Conservation (phyloP, 306 rosid genomes). For the Quercus agrifolia region DNA sequence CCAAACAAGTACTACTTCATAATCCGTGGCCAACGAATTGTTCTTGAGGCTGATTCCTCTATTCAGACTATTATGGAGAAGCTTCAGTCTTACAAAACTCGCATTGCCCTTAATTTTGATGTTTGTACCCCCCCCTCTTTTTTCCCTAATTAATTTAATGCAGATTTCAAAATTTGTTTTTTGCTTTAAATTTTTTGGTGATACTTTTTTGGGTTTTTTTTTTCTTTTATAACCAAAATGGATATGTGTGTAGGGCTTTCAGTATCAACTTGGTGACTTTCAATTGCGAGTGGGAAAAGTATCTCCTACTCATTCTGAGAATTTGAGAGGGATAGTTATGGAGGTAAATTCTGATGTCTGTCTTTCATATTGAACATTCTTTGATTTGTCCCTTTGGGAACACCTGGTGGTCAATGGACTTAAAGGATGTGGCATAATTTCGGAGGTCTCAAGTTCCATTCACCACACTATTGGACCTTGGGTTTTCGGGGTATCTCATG, state of each 20-base stretch:
- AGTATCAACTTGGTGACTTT: conserved; percentile 82
- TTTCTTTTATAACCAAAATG: not conserved
- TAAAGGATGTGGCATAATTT: no score
- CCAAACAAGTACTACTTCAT: conserved; percentile 78
- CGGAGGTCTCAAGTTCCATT: no score
- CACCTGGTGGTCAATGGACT: no score
- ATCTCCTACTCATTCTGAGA: conserved; percentile 66
- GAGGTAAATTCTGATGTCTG: conserved; percentile 43
- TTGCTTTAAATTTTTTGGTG: not conserved
- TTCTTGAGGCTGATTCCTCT: conserved; percentile 76
- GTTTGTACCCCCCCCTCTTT: conserved; percentile 6
- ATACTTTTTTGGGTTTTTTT: not conserved
- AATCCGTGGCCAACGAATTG: conserved; percentile 67
- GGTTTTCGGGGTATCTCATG: no score
- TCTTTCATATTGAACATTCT: no score
- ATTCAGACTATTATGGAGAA: conserved; percentile 86
- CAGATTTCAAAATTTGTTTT: not conserved
- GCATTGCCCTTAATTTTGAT: conserved; percentile 78
- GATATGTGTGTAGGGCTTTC: conserved; percentile 38
- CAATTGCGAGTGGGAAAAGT: conserved; percentile 78
- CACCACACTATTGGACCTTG: no score
- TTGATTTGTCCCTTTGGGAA: no score
- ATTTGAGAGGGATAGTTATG: conserved; percentile 82
- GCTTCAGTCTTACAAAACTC: conserved; percentile 82
- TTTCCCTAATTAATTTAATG: not conserved